Base-by-base conservation (phyloP, 768 basidiomycete genomes). In the Russula earlei region DNA sequence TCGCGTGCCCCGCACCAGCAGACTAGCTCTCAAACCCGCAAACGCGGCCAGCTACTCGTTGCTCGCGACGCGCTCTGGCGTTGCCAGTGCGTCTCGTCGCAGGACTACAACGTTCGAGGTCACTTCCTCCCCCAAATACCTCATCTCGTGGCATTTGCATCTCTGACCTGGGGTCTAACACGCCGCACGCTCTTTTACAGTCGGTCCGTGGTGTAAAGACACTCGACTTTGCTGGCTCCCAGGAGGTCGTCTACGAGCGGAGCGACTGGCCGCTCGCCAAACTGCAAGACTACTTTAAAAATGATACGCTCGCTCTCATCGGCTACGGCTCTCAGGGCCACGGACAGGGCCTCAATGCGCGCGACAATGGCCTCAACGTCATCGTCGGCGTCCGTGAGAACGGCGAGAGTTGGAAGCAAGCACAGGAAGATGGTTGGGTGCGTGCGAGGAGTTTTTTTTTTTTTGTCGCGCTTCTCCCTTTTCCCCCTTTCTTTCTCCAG, bases 201-300 rank as follows among this genome's bases (percentile, higher is more conserved):
- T 75, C 78, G 37, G 70, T 71, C 61, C 90, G 93, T 66, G 92
- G 93, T 55, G 67, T 96, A 64, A 95, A 97, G 77, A 93, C 92
- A 49, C 87, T 97, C 66, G 87, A 95, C 78, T 96, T 97, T 74
- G 93, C 94, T 52, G 94, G 93, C 65, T 85, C 86, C 57, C 81
- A 92, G 68, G 93, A 97, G 75, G 80, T 81, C 61, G 90, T 97
- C 44, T 97, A 94, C 67, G 94, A 97, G 76, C 90, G 91, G 62
- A 81, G 80, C 64, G 96, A 99, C 81, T 99, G 96, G 96, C 96
- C 96, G 34, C 75, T 95, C 60, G 84, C 91, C 59, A 98, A 91
- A 76, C 85, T 99, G 68, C 95, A 98, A 72, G 93, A 98, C 71
- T 99, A 95, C 81, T 96, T 99, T 82, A 98, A 98, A 75, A 88